Base-by-base conservation (phyloP, 2,329 filamentous ascomycete species). In the Pyrenophora seminiperda region DNA sequence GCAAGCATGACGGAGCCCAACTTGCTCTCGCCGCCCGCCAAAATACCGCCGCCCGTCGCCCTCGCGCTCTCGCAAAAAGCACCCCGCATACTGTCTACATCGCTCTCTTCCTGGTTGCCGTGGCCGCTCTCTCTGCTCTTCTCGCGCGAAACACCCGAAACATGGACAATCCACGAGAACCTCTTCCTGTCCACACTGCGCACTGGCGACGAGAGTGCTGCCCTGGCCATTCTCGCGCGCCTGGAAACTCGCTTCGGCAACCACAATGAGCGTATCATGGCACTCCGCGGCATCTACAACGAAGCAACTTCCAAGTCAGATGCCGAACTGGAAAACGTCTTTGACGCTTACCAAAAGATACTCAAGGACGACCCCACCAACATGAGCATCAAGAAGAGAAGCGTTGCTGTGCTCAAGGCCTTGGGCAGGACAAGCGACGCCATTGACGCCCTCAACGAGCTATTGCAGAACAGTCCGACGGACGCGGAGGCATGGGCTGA, bases 401-500 rank as follows among this genome's bases (percentile, higher is more conserved):
- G 89, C 37, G 84, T 93, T 52, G 89, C 91, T 5, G 80, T 97
- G 29, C 77, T 97, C 50, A 85, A 86, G 61, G 88, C 87, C 20
- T 80, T 95, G 72, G 86, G 85, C 22, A 85, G 84, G 63, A 77
- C 78, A 1, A 66, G 82, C 1, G 91, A 97, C 56, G 90, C 94
- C 1, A 88, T 92, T 36, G 76, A 83, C 24, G 85, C 87, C 20
- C 76, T 97, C 50, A 85, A 86, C 54, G 81, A 86, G 48, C 80
- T 97, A 20, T 77, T 99, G 38, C 89, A 95, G 67, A 86, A 88
- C 54, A 89, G 87, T 45, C 92, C 94, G 2, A 96, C 90, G 1
- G 94, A 99, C 76, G 86, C 88, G 5, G 94, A 99, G 77, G 87
- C 89, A 7, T 99, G 94, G 94, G 84, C 90, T 43, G 94, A 99